Evolutionary conservation across 805 yeast species (phyloP).

Genomic region (Monosporozyma yasuniensis): DNA sequence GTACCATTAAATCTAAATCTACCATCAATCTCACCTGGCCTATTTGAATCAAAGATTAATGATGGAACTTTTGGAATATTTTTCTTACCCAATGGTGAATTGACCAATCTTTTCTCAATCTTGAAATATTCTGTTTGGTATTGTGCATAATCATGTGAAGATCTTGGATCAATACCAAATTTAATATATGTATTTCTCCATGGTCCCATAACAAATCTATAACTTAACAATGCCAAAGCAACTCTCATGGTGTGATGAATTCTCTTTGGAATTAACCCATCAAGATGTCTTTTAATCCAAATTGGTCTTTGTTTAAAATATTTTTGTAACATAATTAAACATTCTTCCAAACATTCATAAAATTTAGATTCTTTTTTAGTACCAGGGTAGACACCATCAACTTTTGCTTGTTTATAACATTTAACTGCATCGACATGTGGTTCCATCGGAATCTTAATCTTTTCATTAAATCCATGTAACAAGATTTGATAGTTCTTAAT

Average conservation of each 20-base stretch:
- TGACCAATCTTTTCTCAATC: constrained; percentile 24
- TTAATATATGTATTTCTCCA: constrained; percentile 83
- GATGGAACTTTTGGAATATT: constrained; percentile 27
- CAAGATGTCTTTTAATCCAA: constrained; percentile 74
- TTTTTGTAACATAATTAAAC: constrained; percentile 25
- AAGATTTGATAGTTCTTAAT: constrained; percentile 36
- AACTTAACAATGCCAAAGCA: constrained; percentile 80
- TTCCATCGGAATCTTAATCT: constrained; percentile 36
- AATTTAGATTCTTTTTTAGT: constrained; percentile 28
- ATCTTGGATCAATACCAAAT: constrained; percentile 71
- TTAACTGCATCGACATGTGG: constrained; percentile 43
- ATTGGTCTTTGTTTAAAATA: constrained; percentile 68
- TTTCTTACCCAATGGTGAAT: constrained; percentile 21
- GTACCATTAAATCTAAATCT: constrained; percentile 64
- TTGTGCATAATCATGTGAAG: constrained; percentile 42
- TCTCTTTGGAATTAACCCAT: constrained; percentile 41
- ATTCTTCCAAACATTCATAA: constrained; percentile 23
- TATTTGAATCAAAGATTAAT: constrained; percentile 27
- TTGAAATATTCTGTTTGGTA: constrained; percentile 83
- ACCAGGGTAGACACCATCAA: constrained; percentile 27
- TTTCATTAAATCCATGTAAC: constrained; percentile 39
- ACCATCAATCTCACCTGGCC: constrained; percentile 32
- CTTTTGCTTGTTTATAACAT: constrained; percentile 35
- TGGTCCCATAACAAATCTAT: constrained; percentile 80
- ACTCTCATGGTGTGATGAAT: constrained; percentile 43